These are phyloP conservation scores for Picea mariana DNA, from an alignment of 83 land plant species.

Conservation along the genomic window DNA sequence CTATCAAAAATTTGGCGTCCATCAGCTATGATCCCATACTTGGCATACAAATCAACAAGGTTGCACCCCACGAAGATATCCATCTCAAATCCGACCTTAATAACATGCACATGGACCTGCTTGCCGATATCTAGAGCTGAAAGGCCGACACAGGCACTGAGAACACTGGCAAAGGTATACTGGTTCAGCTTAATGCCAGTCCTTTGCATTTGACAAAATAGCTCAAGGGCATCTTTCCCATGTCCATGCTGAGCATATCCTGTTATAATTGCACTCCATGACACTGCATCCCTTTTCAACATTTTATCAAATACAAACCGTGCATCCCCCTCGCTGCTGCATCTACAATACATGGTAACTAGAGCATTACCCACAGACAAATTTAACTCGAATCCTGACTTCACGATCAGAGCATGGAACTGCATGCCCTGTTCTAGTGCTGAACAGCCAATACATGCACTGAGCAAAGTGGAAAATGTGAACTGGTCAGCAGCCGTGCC, in stretches of 20 bases:
- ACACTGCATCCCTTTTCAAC: neutral
- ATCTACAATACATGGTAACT: neutral
- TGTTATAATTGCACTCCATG: neutral
- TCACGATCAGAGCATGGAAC: neutral
- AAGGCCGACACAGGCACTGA: too few relatives aligned
- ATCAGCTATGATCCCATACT: conserved; percentile 19
- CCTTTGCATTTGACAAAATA: neutral
- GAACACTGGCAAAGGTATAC: too few relatives aligned
- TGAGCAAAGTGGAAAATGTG: conserved; percentile 18
- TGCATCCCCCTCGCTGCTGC: neutral
- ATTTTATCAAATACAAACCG: neutral
- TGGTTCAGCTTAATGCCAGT: too few relatives aligned
- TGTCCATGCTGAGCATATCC: conserved; percentile 3
- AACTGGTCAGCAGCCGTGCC: conserved; percentile 8
- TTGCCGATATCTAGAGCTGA: too few relatives aligned
- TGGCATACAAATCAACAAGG: conserved; percentile 23
- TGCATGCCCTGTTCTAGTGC: neutral
- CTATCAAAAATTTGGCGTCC: conserved; percentile 22
- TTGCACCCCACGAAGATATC: too few relatives aligned
- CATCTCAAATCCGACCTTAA: too few relatives aligned
- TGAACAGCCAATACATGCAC: conserved; percentile 23
- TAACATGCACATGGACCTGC: too few relatives aligned
- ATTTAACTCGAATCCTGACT: neutral
- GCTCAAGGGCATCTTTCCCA: neutral
- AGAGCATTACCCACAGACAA: neutral